A percentile compares a stretch with the other conserved stretches of the same genome.
Evolutionary conservation across 2,329 filamentous ascomycete species (phyloP).

Genomic region (Conoideocrella luteorostrata): DNA sequence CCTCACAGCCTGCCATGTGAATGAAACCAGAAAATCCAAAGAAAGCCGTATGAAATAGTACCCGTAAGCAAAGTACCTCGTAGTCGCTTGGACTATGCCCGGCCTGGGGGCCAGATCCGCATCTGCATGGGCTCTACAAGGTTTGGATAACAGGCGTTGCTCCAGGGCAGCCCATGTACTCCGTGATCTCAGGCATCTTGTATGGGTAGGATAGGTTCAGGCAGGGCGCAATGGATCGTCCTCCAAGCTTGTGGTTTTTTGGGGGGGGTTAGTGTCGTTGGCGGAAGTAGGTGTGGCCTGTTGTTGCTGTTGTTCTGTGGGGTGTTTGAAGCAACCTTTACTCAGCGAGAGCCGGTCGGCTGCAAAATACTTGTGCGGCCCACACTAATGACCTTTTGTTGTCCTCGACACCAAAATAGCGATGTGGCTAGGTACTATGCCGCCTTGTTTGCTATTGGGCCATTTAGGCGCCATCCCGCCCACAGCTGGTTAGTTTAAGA

Average conservation of each 20-base stretch:
- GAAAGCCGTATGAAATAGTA: not conserved
- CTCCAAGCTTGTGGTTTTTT: not conserved
- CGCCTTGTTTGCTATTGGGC: not conserved
- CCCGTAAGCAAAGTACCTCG: not conserved
- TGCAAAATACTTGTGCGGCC: not conserved
- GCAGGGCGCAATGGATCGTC: constrained; percentile 2
- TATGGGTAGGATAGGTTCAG: too few relatives aligned
- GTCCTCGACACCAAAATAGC: too few relatives aligned
- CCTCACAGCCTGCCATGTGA: too few relatives aligned
- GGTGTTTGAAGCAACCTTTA: not conserved
- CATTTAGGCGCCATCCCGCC: constrained; percentile 1
- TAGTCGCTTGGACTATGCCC: too few relatives aligned
- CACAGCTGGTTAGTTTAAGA: not conserved
- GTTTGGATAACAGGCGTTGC: constrained; percentile 1
- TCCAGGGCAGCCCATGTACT: not conserved
- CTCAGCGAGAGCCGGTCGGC: constrained; percentile 1
- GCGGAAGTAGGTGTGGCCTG: too few relatives aligned
- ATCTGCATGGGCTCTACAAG: not conserved
- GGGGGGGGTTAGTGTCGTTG: not conserved
- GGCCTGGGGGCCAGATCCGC: constrained; percentile 2
- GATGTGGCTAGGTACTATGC: too few relatives aligned
- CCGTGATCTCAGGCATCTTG: not conserved
- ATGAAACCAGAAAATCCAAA: too few relatives aligned
- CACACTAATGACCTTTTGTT: not conserved
- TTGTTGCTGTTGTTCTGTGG: too few relatives aligned